phyloP scores from a whole-genome alignment of 208 protist genomes.

The Acanthamoeba castellanii region DNA sequence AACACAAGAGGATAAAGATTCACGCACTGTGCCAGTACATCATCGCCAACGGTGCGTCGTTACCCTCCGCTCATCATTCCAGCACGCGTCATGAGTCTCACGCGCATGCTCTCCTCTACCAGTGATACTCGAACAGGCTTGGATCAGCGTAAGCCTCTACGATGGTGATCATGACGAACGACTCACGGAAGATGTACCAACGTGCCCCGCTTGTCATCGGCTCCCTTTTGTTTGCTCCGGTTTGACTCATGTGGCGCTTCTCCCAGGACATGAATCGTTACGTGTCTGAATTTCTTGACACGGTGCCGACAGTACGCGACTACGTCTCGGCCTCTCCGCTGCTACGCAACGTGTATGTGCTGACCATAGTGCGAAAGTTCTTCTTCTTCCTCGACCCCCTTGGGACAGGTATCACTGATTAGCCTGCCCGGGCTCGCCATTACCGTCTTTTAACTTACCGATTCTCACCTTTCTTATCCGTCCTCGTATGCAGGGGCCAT shows the following conservation, averaged over 20 bases:
- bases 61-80: background rate
- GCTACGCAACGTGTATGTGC: slow-evolving; percentile 42
- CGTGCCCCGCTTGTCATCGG: background rate
- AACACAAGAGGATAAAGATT: slow-evolving; percentile 34
- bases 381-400: slow-evolving; percentile 63
- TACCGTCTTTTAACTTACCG: background rate
- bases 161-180: slow-evolving; percentile 44
- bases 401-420: slow-evolving; percentile 1
- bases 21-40: slow-evolving; percentile 55
- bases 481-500: background rate
- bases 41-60: slow-evolving; percentile 8
- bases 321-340: background rate
- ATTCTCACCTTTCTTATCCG: background rate
- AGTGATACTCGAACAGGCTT: slow-evolving; percentile 51
- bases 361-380: slow-evolving; percentile 30
- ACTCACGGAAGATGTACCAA: slow-evolving; percentile 27
- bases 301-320: background rate
- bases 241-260: background rate
- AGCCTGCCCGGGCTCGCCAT: background rate
- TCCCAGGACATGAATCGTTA: slow-evolving; percentile 27
- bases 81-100: background rate
- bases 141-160: slow-evolving; percentile 44
- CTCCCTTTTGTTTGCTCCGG: background rate
- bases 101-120: background rate
- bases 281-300: slow-evolving; percentile 56